Evolutionary conservation across 2,329 filamentous ascomycete species (phyloP), one percentile per base, ranked within the genome.

Genomic region (Fusarium pseudoanthophilum): DNA sequence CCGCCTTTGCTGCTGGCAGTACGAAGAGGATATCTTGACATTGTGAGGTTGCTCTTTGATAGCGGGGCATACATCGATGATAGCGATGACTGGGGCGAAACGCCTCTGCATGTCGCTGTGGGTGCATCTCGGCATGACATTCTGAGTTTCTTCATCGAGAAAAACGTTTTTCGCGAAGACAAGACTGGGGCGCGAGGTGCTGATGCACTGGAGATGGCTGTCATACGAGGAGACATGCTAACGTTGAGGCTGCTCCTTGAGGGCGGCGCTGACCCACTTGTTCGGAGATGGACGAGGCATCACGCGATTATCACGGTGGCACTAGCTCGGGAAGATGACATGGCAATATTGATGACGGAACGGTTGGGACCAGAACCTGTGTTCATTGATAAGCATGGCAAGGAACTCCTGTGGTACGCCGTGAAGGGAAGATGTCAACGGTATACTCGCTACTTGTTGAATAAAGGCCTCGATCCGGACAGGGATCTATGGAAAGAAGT

Each of bases 231-330:
- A 8, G 24, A 48, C 2, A 28, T 37, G 3, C 10, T 21, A 11
- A 63, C 48, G 0, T 5, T 69, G 4, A 28, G n/a, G 0, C 20
- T 72, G 3, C 69, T 72, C n/a, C 30, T 72, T 5, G 20, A 48
- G 4, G 53, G 36, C 1, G 69, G 69, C 4, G 55, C 40, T 5
- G 26, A 57, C 21, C 58, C 49, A 8, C 21, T 40, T 3, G 15
- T 11, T 6, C 28, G 21, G 2, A 43, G 46, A 4, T 34, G 40
- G 42, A 40, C 53, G 2, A 56, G 49, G 4, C 42, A 36, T 7
- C 67, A 58, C 28, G 36, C 58, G 8, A 55, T 57, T 20, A 72
- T 72, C 40, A 51, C 58, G 4, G 69, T 58, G 4, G 24, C 49
- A 9, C 18, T 24, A 5, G 3, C 21, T 5, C 10, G 32, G 1